Base-by-base conservation (phyloP, 164 flowering plant genomes). In the Tetracentron sinense region DNA sequence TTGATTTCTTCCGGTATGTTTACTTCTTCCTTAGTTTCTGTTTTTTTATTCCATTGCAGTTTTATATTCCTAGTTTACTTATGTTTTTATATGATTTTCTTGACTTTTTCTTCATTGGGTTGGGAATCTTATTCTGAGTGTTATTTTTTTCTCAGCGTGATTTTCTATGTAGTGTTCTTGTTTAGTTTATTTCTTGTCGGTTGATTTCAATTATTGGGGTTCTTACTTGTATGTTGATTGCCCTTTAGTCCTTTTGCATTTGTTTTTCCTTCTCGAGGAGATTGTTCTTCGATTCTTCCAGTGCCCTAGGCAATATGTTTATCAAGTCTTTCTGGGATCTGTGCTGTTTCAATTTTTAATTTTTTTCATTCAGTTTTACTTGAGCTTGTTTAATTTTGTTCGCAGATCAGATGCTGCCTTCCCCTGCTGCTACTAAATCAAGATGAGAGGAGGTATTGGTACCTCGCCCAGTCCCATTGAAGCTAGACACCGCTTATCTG, bases 401-500 rank as follows among this genome's bases (percentile, higher is more conserved):
- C 64, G 27, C 26, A 69, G 54, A 66, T 56, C 72, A 61, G 69
- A 61, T 77, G 66, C 26, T 64, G 71, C 27, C 48, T 52, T 57
- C 8, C 28, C 42, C 33, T 44, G 64, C 64, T 66, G 55, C 23
- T 27, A 56, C 21, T 62, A 26, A 54, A 21, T 67, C 21, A 56
- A 53, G 54, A 74, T 74, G 75, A 77, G 76, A 72, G 80, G 75
- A 61, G 31, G 71, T 53, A 72, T 65, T 61, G 79, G 75, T 26
- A 56, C 61, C 28, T 73, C 74, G 8, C 67, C 82, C 15, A 58
- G 51, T 63, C 60, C 79, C 2, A 53, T 53, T 21, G 84, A 84
- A 61, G 58, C 81, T 27, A 73, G 85, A 48, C 79, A 74, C n/a
- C 71, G 85, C 33, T 57, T 73, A 38, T 66, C 79, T 22, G 72